phyloP scores from a whole-genome alignment of 116 monocot genomes.

The Papilionanthe hybrid region DNA sequence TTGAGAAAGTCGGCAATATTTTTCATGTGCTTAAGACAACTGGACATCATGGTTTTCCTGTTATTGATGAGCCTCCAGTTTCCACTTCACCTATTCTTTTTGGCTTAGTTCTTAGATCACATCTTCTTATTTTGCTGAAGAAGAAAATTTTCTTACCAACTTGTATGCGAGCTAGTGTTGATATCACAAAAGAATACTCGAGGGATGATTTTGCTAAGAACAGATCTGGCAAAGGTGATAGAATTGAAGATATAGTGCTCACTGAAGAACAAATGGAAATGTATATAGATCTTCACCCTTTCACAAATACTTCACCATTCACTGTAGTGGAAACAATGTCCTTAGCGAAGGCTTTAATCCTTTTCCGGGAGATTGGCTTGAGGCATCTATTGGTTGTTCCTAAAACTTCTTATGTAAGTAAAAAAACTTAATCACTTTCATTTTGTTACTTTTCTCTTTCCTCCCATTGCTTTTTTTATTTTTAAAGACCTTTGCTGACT shows the following conservation, averaged over 20 bases:
- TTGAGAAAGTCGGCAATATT: constrained; percentile 51
- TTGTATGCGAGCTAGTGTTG: constrained; percentile 4
- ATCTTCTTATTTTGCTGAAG: constrained; percentile 49
- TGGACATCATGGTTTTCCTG: constrained; percentile 52
- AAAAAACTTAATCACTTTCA: no score
- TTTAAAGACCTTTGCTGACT: no score
- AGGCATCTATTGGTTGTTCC: no score
- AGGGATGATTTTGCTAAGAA: constrained; percentile 43
- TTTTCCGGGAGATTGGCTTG: no score
- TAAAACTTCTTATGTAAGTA: not conserved
- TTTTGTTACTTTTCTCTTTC: no score
- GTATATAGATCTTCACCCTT: constrained; percentile 50
- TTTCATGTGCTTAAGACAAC: constrained; percentile 48
- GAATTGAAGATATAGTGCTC: constrained; percentile 35
- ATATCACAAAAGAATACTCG: constrained; percentile 21
- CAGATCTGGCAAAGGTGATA: constrained; percentile 33
- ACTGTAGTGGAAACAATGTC: constrained; percentile 61
- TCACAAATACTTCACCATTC: constrained; percentile 51
- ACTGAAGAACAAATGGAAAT: constrained; percentile 46
- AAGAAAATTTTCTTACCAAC: constrained; percentile 34
- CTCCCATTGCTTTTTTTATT: no score
- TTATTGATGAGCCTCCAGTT: constrained; percentile 42
- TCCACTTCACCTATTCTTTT: constrained; percentile 30
- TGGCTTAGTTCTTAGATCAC: constrained; percentile 43
- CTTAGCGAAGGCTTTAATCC: constrained; percentile 5